These are phyloP conservation scores for Zasmidium cellare DNA, from an alignment of 2,329 filamentous ascomycete species.

Conservation along the genomic window DNA sequence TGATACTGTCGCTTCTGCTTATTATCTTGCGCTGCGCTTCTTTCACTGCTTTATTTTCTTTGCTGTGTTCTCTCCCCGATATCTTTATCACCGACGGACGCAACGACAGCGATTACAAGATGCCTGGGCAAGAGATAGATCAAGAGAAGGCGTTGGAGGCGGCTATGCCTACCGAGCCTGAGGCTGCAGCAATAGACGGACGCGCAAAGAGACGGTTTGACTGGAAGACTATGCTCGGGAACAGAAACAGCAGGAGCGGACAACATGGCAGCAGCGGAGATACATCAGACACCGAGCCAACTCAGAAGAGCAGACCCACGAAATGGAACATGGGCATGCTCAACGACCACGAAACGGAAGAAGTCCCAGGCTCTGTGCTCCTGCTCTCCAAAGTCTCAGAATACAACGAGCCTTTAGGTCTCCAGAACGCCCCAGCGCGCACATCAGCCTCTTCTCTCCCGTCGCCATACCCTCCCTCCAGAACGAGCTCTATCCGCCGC, in stretches of 20 bases:
- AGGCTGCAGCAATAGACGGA: conserved; percentile 4
- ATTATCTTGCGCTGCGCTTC: background rate
- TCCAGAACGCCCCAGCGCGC: conserved; percentile 63
- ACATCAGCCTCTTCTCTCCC: conserved; percentile 58
- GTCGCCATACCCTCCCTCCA: conserved; percentile 36
- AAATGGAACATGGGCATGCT: conserved; percentile 74
- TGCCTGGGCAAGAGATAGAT: background rate
- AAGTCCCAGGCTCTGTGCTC: conserved; percentile 73
- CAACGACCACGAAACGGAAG: conserved; percentile 76
- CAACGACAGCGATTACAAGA: no score
- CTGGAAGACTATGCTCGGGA: conserved; percentile 23
- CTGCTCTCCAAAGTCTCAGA: conserved; percentile 57
- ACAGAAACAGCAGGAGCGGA: conserved; percentile 6
- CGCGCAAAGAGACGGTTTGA: conserved; percentile 23
- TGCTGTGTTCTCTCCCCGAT: no score
- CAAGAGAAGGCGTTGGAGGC: background rate
- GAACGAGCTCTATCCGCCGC: conserved; percentile 17
- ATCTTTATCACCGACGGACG: no score
- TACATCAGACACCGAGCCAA: conserved; percentile 16
- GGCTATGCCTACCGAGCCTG: background rate
- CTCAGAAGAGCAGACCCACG: conserved; percentile 16
- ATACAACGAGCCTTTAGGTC: conserved; percentile 62
- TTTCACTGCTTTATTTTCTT: background rate
- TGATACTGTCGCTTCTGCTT: background rate
- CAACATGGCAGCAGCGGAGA: conserved; percentile 15